Evolutionary conservation across 805 yeast genomes (phyloP), one percentile per base, ranked within the genome.

Genomic region (Cyberlindnera subsufficiens): DNA sequence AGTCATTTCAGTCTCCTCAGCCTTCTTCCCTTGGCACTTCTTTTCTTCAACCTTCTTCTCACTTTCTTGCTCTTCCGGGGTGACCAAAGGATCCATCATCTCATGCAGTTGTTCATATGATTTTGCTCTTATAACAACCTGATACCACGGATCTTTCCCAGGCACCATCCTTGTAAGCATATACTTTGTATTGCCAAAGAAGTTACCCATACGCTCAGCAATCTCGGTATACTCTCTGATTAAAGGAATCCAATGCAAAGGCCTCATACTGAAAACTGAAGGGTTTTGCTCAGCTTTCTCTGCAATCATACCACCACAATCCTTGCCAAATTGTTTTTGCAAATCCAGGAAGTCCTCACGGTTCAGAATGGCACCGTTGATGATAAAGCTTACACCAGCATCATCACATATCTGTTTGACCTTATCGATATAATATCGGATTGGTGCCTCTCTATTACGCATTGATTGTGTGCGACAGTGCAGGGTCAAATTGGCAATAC

Each of bases 251-350:
- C 91, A 86, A 0, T 75, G 66, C 37, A 71, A 58, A 4, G 70
- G 69, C 1, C 30, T 40, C 27, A 31, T 11, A 27, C 61, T 60
- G 60, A 93, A 93, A 32, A 86, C 81, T 1, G 95, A 72, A 7
- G 96, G 93, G 58, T 93, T 90, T 6, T 74, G 58, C 63, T 93
- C 98, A 0, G 97, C 98, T 27, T 80, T 78, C 29, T 87, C 83
- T 1, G 97, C 99, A 55, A 90, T 80, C 99, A 93, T 91, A 6
- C 87, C 90, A 4, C 98, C 96, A n/a, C 83, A 65, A 40, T 76
- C 75, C 2, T 72, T 71, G 1, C 81, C 77, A 51, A 74, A 75
- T n/a, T 63, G 59, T 9, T 63, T 51, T 54, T 77, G 82, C 34
- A 90, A 56, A 20, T 66, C 65, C 7, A 52, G 46, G 46, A 74